Conservation (phyloP, 768 basidiomycete genomes). For the Hebeloma cylindrosporum region DNA sequence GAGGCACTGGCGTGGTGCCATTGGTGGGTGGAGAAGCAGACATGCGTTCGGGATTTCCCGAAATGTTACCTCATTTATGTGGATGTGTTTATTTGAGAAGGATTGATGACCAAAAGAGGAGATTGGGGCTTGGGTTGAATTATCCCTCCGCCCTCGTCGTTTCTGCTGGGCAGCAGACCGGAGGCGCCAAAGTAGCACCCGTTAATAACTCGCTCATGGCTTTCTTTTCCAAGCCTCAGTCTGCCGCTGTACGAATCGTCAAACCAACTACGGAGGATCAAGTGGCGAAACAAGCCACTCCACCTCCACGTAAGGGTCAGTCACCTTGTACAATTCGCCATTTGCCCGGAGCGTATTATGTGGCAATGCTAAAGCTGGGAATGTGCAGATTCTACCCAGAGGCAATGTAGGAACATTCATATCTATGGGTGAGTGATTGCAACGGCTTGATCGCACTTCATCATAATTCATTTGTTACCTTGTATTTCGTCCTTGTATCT, state of each 20-base stretch:
- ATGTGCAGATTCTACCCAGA: conserved; percentile 59
- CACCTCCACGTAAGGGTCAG: conserved; percentile 57
- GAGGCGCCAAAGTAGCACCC: conserved; percentile 13
- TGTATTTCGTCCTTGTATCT: too few species aligned
- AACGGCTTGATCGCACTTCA: background rate
- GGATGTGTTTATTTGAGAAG: conserved; percentile 10
- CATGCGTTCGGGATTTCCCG: background rate
- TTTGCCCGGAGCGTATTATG: background rate
- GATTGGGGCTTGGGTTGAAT: too few species aligned
- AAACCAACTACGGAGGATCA: conserved; percentile 52
- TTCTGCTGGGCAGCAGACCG: conserved; percentile 30
- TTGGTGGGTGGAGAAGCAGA: background rate
- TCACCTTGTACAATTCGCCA: conserved; percentile 18
- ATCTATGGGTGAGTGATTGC: conserved; percentile 73
- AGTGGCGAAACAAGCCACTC: conserved; percentile 29
- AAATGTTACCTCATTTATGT: background rate
- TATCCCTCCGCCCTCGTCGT: conserved; percentile 22
- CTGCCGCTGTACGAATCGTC: conserved; percentile 71
- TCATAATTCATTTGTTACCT: background rate
- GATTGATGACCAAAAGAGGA: conserved; percentile 7
- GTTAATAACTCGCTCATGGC: conserved; percentile 45
- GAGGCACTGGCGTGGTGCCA: too few species aligned
- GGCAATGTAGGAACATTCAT: conserved; percentile 87
- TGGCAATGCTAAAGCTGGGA: background rate
- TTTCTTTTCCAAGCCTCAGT: conserved; percentile 66